Base-by-base conservation (phyloP, 2,329 filamentous ascomycete species). In the Cercospora nicotianae region DNA sequence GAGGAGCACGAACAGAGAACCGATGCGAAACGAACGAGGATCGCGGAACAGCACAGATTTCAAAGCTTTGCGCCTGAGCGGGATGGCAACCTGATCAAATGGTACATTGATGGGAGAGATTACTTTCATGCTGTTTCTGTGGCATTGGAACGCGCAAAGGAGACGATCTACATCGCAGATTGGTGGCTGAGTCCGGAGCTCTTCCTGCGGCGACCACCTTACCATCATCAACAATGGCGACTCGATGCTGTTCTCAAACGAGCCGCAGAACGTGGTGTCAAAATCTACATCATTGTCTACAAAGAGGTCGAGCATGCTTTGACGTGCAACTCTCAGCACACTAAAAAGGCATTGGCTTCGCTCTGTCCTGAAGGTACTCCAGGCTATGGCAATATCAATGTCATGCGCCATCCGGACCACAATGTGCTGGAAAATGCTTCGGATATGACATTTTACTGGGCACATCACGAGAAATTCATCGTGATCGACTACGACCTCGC, bases 371-470 rank as follows among this genome's bases (percentile, higher is more conserved):
- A 94, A 76, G 94, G 93, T 7, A 86, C 86, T 0, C 91, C 90
- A 0, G 95, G 94, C 0, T 84, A 94, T 77, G 93, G 92, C 59
- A 98, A 98, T 77, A 98, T 99, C 77, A 87, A 84, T 39, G 84
- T 97, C 62, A 91, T 96, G 87, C 88, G 94, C 31, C 94, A 98
- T 80, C 94, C 94, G 0, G 94, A 98, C 78, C 94, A 98, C 81
- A 97, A 97, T 72, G 87, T 97, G 2, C 88, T 98, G 61, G 93
- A 97, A 75, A 97, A 97, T 75, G 91, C 91, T 2, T 91, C 91
- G 31, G 94, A 98, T 74, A 96, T 97, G 92, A 97, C 93, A 0
- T 93, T 97, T 76, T 97, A 97, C 82, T 98, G 94, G 88, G 95
- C 95, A 0, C 95, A 99, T 77, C 95, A 99, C 78, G 95, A 99